Percentiles rank a stretch among this genome's conserved stretches.
phyloP scores from a whole-genome alignment of 345 rosid genomes.

The Salix suchowensis region DNA sequence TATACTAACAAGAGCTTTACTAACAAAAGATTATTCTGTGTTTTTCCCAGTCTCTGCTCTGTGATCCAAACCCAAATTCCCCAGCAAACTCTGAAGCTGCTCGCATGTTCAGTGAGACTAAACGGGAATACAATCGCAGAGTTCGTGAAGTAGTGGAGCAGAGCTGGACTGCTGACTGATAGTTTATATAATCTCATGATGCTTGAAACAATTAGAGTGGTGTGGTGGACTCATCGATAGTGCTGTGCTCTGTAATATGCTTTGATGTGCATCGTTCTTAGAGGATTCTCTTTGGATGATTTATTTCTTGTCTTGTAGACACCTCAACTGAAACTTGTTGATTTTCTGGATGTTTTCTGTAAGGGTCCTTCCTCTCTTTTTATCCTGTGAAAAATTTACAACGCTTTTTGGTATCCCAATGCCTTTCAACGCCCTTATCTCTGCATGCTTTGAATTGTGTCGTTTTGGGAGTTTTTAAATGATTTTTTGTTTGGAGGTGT shows the following conservation, averaged over 20 bases:
- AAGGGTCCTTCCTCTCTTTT: background rate
- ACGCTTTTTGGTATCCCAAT: no score
- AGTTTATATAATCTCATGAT: background rate
- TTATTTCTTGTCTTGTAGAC: conserved; percentile 16
- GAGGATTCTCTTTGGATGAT: conserved; percentile 15
- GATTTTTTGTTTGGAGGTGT: no score
- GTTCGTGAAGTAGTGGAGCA: conserved; percentile 86
- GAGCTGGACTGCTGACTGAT: conserved; percentile 86
- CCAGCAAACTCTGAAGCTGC: conserved; percentile 99
- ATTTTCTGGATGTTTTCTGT: background rate
- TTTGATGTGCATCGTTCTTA: conserved; percentile 12
- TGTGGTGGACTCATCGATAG: background rate
- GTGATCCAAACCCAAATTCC: conserved; percentile 94
- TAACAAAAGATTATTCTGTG: background rate
- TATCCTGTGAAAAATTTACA: conserved; percentile 4
- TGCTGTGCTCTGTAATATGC: conserved; percentile 8
- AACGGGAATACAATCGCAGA: conserved; percentile 88
- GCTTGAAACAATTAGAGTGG: background rate
- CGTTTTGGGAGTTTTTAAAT: no score
- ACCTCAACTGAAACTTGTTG: background rate
- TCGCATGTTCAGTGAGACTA: conserved; percentile 89
- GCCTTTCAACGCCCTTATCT: no score
- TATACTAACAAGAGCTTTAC: background rate
- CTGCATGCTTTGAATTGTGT: no score
- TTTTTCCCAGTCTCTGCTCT: conserved; percentile 68